Percentiles rank a stretch among this genome's conserved stretches.
Conservation (phyloP, 2,329 filamentous ascomycete genomes). For the Epichloe sibirici region DNA sequence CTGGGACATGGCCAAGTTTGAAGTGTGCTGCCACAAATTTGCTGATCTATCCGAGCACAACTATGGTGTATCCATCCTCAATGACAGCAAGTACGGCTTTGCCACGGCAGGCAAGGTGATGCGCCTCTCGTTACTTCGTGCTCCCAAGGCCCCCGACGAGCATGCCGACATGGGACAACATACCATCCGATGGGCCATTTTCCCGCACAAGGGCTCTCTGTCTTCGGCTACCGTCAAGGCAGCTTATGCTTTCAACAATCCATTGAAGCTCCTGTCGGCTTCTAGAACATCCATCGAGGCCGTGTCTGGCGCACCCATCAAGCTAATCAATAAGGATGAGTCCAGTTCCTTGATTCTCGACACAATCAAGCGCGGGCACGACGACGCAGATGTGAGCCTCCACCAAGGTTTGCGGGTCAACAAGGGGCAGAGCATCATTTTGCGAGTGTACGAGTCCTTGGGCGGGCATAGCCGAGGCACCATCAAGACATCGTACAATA, state of each 20-base stretch:
- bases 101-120: slow-evolving; percentile 81
- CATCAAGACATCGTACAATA: slow-evolving; percentile 54
- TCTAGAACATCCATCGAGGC: slow-evolving; percentile 16
- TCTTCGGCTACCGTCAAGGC: slow-evolving; percentile 65
- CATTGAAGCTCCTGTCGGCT: slow-evolving; percentile 36
- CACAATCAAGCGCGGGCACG: slow-evolving; percentile 84
- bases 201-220: slow-evolving; percentile 68
- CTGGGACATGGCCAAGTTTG: slow-evolving; percentile 97
- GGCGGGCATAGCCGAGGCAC: slow-evolving; percentile 67
- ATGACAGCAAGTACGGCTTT: slow-evolving; percentile 94
- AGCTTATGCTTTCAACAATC: slow-evolving; percentile 84
- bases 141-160: slow-evolving; percentile 84
- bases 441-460: slow-evolving; percentile 79
- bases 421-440: slow-evolving; percentile 65
- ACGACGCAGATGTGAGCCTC: slow-evolving; percentile 61
- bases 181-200: slow-evolving; percentile 76
- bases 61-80: slow-evolving; percentile 85
- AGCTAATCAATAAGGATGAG: slow-evolving; percentile 45
- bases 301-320: slow-evolving; percentile 38
- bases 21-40: slow-evolving; percentile 92
- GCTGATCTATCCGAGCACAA: slow-evolving; percentile 79
- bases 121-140: slow-evolving; percentile 74
- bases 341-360: slow-evolving; percentile 64
- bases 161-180: slow-evolving; percentile 91
- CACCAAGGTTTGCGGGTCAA: slow-evolving; percentile 50